Evolutionary conservation across 192 early-diverging fungal genomes (phyloP), one percentile per base, ranked within the genome.

Genomic region (Spizellomyces sp.): DNA sequence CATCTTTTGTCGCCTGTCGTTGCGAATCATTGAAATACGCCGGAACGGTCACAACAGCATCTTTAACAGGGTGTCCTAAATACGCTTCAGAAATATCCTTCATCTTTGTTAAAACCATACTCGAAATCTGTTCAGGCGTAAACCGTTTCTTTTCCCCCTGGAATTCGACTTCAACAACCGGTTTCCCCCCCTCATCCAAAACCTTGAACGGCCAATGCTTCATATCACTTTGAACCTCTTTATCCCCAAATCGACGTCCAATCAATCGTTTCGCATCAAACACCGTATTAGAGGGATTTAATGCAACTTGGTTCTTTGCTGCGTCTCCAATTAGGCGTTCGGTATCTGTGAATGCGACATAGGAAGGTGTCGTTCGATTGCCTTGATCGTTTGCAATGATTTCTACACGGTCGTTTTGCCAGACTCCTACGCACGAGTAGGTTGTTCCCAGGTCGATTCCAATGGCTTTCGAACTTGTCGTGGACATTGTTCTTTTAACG

Each of bases 351-450:
- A 99, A 99, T 42, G 80, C 95, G 67, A 99, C 96, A 70, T 96
- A 97, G 70, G 95, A 97, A 48, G 96, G 95, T 56, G 95, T 99
- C 69, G 94, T 99, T 72, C 96, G 91, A 89, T 96, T 95, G 80
- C 96, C 96, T 86, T 98, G 95, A 82, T 97, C 96, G 85, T 98
- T 98, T 84, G 94, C 93, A 77, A 98, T 94, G 76, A 98, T 95
- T 81, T 96, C 94, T 62, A 95, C 74, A 90, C 79, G 79, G 93
- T 58, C 75, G 62, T 78, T 78, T 73, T 78, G 69, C 72, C 71
- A 78, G 45, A 74, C 61, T 36, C 69, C 71, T 2, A 79, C 77
- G 58, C 71, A 93, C 74, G 93, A 94, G 90, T 98, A 98, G 77
- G 94, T 98, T 71, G 96, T 98, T 76, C 96, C 96, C 79, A 98